Conservation (phyloP, 257 asterid genomes). For the Forsythia suspensa region DNA sequence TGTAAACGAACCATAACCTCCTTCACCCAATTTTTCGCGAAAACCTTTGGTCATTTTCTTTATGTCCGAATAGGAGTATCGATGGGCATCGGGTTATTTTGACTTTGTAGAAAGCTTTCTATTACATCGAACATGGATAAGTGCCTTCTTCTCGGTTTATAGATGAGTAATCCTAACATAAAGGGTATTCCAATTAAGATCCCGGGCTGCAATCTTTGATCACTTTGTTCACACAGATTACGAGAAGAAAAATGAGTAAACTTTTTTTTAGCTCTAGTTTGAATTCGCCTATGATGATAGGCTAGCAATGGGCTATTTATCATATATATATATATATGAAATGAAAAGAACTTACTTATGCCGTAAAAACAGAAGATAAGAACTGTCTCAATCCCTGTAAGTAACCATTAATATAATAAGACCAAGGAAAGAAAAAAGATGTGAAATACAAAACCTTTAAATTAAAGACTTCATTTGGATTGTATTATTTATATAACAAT, state of each 20-base stretch:
- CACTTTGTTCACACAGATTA: neutral
- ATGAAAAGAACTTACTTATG: neutral
- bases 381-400: neutral
- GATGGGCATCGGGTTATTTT: conserved; percentile 45
- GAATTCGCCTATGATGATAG: neutral
- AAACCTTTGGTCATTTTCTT: conserved; percentile 48
- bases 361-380: rapidly evolving
- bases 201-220: neutral
- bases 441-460: neutral
- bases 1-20: conserved; percentile 48
- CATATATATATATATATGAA: neutral
- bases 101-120: conserved; percentile 41
- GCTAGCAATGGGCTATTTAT: neutral
- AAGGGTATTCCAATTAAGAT: conserved; percentile 23
- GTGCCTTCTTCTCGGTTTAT: conserved; percentile 37
- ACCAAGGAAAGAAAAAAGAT: neutral
- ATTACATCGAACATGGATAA: conserved; percentile 38
- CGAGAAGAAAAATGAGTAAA: neutral
- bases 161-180: conserved; percentile 16
- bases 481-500: neutral
- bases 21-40: conserved; percentile 52
- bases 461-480: neutral
- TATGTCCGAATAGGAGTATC: conserved; percentile 48
- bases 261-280: too few relatives aligned
- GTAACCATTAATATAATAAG: neutral